These are phyloP conservation scores for Raffaelea arxii DNA, from an alignment of 2,329 filamentous ascomycete genomes.

Conservation along the genomic window DNA sequence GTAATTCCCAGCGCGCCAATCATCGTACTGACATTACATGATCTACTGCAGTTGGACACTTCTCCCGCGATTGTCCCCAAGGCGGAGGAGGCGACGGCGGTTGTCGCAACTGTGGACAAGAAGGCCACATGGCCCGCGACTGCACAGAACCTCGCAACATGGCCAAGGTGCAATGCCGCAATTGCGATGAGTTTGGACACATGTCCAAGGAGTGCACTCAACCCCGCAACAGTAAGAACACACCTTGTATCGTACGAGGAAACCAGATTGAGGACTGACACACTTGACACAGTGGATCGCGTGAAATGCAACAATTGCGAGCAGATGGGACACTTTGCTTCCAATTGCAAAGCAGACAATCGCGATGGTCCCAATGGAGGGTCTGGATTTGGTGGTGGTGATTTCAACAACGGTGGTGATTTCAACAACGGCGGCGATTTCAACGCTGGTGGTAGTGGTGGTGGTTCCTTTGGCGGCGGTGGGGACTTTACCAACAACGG, in stretches of 20 bases:
- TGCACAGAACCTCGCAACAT: conserved; percentile 40
- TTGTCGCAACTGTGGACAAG: conserved; percentile 49
- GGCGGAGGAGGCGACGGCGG: conserved; percentile 42
- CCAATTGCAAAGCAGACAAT: conserved; percentile 23
- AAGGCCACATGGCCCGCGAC: conserved; percentile 51
- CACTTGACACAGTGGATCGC: conserved; percentile 29
- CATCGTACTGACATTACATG: background rate
- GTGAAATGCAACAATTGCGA: conserved; percentile 51
- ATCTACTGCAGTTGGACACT: conserved; percentile 53
- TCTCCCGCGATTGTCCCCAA: conserved; percentile 53
- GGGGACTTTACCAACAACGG: background rate
- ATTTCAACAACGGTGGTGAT: background rate
- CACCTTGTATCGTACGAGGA: background rate
- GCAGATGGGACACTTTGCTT: conserved; percentile 34
- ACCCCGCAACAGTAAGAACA: conserved; percentile 41
- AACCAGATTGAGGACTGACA: conserved; percentile 13
- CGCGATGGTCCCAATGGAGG: too few relatives aligned
- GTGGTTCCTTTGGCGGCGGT: background rate
- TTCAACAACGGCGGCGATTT: background rate
- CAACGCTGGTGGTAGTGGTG: background rate
- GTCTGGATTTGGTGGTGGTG: background rate
- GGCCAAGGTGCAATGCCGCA: conserved; percentile 47
- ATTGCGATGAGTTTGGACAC: conserved; percentile 46
- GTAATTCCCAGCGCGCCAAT: too few relatives aligned
- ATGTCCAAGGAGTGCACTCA: conserved; percentile 39